phyloP scores from a whole-genome alignment of 1,284 basidiomycete genomes.

The Pseudomicrostroma phylloplanum region DNA sequence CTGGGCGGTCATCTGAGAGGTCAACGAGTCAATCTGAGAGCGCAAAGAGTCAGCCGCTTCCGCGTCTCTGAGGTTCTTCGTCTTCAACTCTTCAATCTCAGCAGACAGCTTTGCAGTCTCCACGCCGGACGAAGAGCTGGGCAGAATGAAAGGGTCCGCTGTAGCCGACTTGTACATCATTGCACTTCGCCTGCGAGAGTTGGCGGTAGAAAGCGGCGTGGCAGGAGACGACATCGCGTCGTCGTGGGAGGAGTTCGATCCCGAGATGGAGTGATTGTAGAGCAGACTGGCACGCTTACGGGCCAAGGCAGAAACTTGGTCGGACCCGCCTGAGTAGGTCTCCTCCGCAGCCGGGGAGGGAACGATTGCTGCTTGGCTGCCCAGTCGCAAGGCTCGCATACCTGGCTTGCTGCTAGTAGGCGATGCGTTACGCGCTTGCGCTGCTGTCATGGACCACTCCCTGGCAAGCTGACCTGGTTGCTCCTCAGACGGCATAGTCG shows the following conservation, averaged over 20 bases:
- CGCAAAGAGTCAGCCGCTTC: slow-evolving; percentile 28
- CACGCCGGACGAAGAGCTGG: slow-evolving; percentile 6
- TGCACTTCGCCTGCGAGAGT: slow-evolving; percentile 23
- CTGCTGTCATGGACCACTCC: background rate
- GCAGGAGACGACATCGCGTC: background rate
- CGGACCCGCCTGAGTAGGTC: background rate
- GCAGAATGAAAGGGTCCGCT: slow-evolving; percentile 9
- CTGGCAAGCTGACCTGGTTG: background rate
- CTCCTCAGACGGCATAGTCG: background rate
- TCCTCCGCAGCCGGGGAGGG: no score
- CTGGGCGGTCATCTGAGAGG: slow-evolving; percentile 28
- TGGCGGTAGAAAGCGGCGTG: background rate
- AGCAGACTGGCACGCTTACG: background rate
- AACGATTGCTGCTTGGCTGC: slow-evolving; percentile 11
- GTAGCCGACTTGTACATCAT: slow-evolving; percentile 24
- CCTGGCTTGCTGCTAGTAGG: slow-evolving; percentile 12
- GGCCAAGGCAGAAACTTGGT: background rate
- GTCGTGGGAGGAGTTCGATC: background rate
- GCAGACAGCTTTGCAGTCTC: slow-evolving; percentile 14
- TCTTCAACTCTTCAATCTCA: slow-evolving; percentile 36
- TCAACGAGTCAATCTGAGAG: slow-evolving; percentile 30
- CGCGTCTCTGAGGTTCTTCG: slow-evolving; percentile 28
- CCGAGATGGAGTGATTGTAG: background rate
- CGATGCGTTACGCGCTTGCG: background rate
- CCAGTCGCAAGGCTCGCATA: slow-evolving; percentile 41